Conservation (phyloP, 345 rosid species). For the Alliaria petiolata region DNA sequence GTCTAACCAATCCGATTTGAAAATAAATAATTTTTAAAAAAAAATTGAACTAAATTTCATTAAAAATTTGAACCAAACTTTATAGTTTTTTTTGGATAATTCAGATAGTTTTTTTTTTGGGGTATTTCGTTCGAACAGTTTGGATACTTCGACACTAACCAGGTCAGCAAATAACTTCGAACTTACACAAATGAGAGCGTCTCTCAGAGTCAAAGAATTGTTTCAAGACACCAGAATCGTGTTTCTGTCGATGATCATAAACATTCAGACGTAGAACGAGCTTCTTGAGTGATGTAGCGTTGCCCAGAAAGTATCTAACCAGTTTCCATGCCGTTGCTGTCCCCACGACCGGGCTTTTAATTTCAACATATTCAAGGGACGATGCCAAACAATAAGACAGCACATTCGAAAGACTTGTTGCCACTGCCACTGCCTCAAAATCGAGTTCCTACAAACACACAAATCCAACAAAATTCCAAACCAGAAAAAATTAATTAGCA, state of each 20-base stretch:
- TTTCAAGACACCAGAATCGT: too few species aligned
- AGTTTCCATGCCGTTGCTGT: background rate
- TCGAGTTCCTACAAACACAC: background rate
- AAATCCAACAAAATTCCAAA: background rate
- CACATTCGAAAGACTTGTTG: background rate
- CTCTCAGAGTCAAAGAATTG: too few species aligned
- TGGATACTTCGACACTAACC: too few species aligned
- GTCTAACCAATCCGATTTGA: too few species aligned
- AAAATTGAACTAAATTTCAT: too few species aligned
- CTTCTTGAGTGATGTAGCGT: background rate
- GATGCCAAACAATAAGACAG: background rate
- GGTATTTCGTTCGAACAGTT: too few species aligned
- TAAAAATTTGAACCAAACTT: too few species aligned
- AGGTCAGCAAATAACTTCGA: background rate
- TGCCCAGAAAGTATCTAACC: background rate
- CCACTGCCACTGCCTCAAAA: background rate
- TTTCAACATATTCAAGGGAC: background rate
- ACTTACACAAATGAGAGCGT: background rate
- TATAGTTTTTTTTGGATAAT: too few species aligned
- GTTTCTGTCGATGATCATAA: too few species aligned
- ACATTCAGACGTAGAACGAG: background rate
- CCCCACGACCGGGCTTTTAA: background rate
- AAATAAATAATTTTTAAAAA: too few species aligned
- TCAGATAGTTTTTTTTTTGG: too few species aligned
- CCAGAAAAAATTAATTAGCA: too few species aligned